Evolutionary conservation across 805 yeast species (phyloP).

Genomic region (Suhomyces kilbournensis): DNA sequence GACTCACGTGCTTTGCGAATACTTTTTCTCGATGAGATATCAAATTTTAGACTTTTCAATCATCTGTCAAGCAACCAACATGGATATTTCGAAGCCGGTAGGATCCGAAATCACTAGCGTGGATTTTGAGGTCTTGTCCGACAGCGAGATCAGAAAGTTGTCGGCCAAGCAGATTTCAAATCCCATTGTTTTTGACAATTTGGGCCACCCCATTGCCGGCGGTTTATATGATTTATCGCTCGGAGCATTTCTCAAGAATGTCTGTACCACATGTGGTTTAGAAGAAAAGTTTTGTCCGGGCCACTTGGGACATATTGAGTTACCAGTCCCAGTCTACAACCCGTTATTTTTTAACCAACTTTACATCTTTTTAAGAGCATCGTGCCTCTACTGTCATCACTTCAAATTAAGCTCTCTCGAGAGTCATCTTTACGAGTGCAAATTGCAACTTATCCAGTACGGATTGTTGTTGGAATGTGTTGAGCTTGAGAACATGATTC

Average conservation of each 20-base stretch:
- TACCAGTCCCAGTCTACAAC: slow-evolving; percentile 93
- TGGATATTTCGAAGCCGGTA: slow-evolving; percentile 96
- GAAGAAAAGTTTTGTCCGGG: slow-evolving; percentile 96
- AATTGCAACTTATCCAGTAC: slow-evolving; percentile 77
- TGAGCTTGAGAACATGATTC: slow-evolving; percentile 63
- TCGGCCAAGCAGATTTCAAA: slow-evolving; percentile 95
- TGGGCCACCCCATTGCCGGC: slow-evolving; percentile 92
- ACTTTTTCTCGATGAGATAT: slow-evolving; percentile 4
- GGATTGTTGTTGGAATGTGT: slow-evolving; percentile 80
- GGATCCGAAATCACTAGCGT: slow-evolving; percentile 92
- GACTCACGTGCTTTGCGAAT: background rate
- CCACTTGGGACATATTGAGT: slow-evolving; percentile 95
- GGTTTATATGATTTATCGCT: slow-evolving; percentile 94
- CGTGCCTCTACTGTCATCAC: slow-evolving; percentile 88
- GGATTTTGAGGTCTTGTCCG: slow-evolving; percentile 81
- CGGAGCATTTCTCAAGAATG: slow-evolving; percentile 87
- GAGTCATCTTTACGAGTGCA: slow-evolving; percentile 73
- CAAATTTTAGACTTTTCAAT: background rate
- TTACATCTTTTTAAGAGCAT: slow-evolving; percentile 75
- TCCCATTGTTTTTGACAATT: slow-evolving; percentile 91
- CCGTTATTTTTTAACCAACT: slow-evolving; percentile 92
- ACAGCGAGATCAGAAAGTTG: slow-evolving; percentile 77
- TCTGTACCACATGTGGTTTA: slow-evolving; percentile 93
- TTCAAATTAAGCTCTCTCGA: slow-evolving; percentile 71
- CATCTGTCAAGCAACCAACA: slow-evolving; percentile 25